Conservation (phyloP, 345 rosid species). For the Syzygium grande region DNA sequence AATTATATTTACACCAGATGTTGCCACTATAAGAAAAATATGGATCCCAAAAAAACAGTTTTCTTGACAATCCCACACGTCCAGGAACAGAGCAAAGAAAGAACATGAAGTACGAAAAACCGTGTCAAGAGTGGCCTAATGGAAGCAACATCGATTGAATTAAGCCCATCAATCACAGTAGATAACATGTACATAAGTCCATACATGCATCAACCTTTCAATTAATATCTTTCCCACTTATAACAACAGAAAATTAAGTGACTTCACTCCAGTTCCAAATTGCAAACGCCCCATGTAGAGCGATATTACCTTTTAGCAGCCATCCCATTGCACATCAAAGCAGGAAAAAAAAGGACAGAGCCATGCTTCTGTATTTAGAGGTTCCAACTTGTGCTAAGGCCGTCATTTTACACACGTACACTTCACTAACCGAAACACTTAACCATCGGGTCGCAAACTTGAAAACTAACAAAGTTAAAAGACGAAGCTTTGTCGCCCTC, state of each 20-base stretch:
- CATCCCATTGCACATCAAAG: neutral
- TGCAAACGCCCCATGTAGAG: neutral
- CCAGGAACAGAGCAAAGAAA: neutral
- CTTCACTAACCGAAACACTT: neutral
- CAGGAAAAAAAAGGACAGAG: neutral
- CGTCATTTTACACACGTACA: neutral
- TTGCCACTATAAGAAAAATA: neutral
- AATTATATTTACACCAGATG: neutral
- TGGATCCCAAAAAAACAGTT: neutral
- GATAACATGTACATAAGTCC: neutral
- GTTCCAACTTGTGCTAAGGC: neutral
- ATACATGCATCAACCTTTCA: neutral
- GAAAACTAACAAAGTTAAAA: neutral
- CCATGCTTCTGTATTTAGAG: neutral
- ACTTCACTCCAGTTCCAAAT: neutral
- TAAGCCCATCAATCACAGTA: neutral
- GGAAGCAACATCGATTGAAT: neutral
- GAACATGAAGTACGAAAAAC: neutral
- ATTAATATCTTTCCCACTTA: neutral
- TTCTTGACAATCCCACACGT: neutral
- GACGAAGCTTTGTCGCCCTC: neutral
- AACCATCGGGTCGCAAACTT: neutral
- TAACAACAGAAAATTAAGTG: neutral
- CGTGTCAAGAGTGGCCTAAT: neutral
- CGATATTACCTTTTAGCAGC: neutral